phyloP scores from a whole-genome alignment of 352 stramenopile species.

The Discostella stelligera region DNA sequence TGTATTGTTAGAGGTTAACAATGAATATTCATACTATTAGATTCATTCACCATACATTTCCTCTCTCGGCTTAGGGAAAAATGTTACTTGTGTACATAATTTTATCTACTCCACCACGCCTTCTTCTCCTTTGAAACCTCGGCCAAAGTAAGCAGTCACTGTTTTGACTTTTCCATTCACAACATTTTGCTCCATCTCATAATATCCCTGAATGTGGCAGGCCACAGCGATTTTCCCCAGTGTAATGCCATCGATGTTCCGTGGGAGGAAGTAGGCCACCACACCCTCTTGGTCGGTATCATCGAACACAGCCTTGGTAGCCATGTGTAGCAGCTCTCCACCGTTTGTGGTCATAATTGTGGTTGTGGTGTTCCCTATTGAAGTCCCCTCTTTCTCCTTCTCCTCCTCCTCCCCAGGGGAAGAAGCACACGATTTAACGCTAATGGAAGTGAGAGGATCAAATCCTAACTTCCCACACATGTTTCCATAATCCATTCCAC shows the following conservation, averaged over 20 bases:
- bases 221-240: slow-evolving; percentile 50
- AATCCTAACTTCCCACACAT: slow-evolving; percentile 41
- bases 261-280: slow-evolving; percentile 69
- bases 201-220: slow-evolving; percentile 42
- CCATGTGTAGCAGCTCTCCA: slow-evolving; percentile 50
- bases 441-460: slow-evolving; percentile 37
- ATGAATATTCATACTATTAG: neutral
- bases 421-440: slow-evolving; percentile 15
- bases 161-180: slow-evolving; percentile 80
- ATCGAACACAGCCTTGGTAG: slow-evolving; percentile 36
- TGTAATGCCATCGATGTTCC: slow-evolving; percentile 67
- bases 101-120: too few species aligned
- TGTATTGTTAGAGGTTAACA: neutral
- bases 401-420: neutral
- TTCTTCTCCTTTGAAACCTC: neutral
- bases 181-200: slow-evolving; percentile 79
- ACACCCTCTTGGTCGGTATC: slow-evolving; percentile 31
- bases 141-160: slow-evolving; percentile 69
- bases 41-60: neutral
- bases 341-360: slow-evolving; percentile 35
- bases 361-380: neutral
- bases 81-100: too few species aligned
- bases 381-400: slow-evolving; percentile 6
- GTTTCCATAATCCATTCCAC: slow-evolving; percentile 68
- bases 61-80: too few species aligned